Conservation (phyloP, 179 eudicot genomes). For the Dionaea muscipula region DNA sequence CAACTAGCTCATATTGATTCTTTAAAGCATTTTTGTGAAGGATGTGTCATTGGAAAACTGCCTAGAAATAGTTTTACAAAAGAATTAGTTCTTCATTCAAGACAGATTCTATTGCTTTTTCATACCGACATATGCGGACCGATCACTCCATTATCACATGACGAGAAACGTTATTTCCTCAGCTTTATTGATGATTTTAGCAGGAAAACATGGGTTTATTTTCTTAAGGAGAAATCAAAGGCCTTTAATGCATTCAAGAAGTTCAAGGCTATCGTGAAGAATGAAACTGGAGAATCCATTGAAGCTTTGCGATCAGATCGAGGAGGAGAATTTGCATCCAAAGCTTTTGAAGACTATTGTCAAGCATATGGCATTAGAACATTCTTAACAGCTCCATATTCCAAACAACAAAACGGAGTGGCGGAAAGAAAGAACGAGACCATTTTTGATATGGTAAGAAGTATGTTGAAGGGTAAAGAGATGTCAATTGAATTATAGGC, state of each 20-base stretch:
- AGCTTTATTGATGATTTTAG: conserved; percentile 3
- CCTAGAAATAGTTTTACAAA: background rate
- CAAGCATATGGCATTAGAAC: background rate
- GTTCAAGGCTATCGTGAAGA: background rate
- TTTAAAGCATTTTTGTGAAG: background rate
- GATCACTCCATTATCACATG: too few species aligned
- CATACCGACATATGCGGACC: background rate
- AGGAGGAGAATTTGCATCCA: background rate
- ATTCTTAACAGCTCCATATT: background rate
- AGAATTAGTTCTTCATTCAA: too few species aligned
- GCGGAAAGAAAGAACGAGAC: background rate
- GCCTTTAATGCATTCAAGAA: background rate
- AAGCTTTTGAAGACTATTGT: background rate
- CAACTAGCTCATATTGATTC: background rate
- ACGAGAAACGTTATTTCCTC: background rate
- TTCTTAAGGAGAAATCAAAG: background rate
- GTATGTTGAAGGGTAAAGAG: too few species aligned
- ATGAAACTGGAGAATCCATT: background rate
- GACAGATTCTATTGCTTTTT: background rate
- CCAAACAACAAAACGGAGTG: background rate
- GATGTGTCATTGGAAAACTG: background rate
- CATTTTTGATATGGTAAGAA: too few species aligned
- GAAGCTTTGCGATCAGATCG: background rate
- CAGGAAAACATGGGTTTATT: too few species aligned
- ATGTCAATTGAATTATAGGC: background rate